A percentile compares a stretch with the other conserved stretches of the same genome.
phyloP scores from a whole-genome alignment of 140 eudicot genomes.

The Cichorium intybus region DNA sequence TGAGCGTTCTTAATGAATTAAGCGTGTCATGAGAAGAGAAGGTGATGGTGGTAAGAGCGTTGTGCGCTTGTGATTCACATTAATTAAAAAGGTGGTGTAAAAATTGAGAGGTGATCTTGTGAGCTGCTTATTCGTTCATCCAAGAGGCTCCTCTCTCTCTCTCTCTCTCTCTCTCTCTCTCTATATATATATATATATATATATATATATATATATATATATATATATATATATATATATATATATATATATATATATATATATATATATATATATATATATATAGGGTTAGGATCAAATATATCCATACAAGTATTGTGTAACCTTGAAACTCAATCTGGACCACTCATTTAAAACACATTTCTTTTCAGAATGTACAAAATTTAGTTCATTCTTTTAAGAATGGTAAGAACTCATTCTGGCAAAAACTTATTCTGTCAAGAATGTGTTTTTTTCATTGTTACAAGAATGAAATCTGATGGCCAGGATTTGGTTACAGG shows the following conservation, averaged over 20 bases:
- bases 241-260: background rate
- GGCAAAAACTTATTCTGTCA: too few relatives aligned
- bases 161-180: slow-evolving; percentile 22
- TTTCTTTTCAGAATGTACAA: too few relatives aligned
- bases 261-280: background rate
- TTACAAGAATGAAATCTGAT: too few relatives aligned
- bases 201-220: background rate
- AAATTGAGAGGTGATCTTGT: slow-evolving; percentile 48
- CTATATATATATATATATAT: background rate
- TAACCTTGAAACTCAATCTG: too few relatives aligned
- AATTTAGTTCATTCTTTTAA: too few relatives aligned
- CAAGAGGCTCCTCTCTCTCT: slow-evolving; percentile 48
- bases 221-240: too few relatives aligned
- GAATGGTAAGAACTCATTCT: too few relatives aligned
- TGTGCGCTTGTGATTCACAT: slow-evolving; percentile 72
- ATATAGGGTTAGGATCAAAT: too few relatives aligned
- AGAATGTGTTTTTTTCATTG: too few relatives aligned
- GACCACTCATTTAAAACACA: too few relatives aligned
- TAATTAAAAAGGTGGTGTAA: slow-evolving; percentile 51
- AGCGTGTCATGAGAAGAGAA: slow-evolving; percentile 67
- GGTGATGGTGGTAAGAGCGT: slow-evolving; percentile 64
- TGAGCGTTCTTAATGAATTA: slow-evolving; percentile 49
- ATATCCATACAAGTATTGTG: too few relatives aligned
- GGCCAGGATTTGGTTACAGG: too few relatives aligned
- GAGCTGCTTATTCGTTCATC: slow-evolving; percentile 59